Percentiles rank a stretch among this genome's conserved stretches.
These are phyloP conservation scores for Acanthamoeba healyi DNA, from an alignment of 208 protist genomes.

Conservation along the genomic window DNA sequence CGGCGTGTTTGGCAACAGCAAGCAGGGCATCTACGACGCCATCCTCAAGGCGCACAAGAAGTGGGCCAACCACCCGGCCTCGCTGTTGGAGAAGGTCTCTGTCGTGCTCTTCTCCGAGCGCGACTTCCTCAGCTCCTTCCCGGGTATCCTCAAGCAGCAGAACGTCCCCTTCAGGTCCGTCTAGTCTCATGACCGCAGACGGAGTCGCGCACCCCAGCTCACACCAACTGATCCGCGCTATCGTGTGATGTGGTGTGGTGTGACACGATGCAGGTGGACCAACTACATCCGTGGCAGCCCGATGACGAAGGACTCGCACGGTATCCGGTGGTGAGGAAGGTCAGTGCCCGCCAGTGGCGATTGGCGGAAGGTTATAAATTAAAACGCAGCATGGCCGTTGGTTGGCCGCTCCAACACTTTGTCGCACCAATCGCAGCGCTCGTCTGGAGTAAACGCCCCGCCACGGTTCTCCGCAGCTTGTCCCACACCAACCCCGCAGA, in stretches of 20 bases:
- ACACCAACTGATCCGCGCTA: too few species aligned
- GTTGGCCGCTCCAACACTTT: background rate
- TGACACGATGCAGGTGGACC: background rate
- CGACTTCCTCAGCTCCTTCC: constrained; percentile 50
- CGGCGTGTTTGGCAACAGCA: constrained; percentile 72
- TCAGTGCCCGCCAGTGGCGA: too few species aligned
- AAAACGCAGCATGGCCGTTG: too few species aligned
- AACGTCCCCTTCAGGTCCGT: background rate
- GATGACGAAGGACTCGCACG: constrained; percentile 26
- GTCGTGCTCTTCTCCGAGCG: constrained; percentile 45
- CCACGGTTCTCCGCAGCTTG: too few species aligned
- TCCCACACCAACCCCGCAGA: too few species aligned
- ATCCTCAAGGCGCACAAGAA: constrained; percentile 74
- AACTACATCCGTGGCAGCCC: constrained; percentile 8
- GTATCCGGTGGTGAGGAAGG: constrained; percentile 10
- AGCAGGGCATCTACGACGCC: constrained; percentile 53
- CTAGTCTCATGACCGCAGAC: too few species aligned
- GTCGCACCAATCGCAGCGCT: background rate
- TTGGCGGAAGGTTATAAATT: too few species aligned
- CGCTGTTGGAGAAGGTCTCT: constrained; percentile 33
- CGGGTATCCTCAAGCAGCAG: constrained; percentile 2
- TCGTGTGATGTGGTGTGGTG: too few species aligned
- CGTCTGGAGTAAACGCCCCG: too few species aligned
- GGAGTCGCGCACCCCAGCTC: too few species aligned
- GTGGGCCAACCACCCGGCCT: constrained; percentile 73